Conservation (phyloP, 2,329 filamentous ascomycete species). For the Apiospora rasikravindrae region DNA sequence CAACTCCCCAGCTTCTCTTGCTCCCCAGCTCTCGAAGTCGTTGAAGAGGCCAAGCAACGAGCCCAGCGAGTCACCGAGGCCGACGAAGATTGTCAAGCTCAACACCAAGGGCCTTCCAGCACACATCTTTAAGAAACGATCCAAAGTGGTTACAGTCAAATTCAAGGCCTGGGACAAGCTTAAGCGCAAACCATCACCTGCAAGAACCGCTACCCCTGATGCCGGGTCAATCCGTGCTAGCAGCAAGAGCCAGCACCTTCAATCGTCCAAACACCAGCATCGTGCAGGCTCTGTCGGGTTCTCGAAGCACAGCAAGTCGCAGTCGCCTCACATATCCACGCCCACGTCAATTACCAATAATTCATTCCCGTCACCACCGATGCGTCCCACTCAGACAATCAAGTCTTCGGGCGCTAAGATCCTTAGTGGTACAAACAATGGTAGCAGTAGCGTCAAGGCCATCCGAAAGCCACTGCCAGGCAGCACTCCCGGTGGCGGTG, state of each 20-base stretch:
- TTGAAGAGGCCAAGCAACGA: constrained; percentile 38
- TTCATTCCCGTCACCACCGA: constrained; percentile 17
- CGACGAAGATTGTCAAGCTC: constrained; percentile 40
- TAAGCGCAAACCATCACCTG: constrained; percentile 26
- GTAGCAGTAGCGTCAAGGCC: constrained; percentile 28
- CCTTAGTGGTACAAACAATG: constrained; percentile 18
- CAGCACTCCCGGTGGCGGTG: constrained; percentile 9
- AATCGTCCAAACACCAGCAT: constrained; percentile 21
- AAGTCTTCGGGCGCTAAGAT: not conserved
- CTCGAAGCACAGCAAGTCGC: constrained; percentile 12
- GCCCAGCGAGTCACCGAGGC: constrained; percentile 32
- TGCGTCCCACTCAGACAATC: not conserved
- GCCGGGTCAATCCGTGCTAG: constrained; percentile 37
- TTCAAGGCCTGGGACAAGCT: constrained; percentile 37
- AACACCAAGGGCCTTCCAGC: constrained; percentile 34
- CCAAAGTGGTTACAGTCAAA: constrained; percentile 35
- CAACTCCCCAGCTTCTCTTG: constrained; percentile 16
- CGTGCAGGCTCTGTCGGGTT: not conserved
- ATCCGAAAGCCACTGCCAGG: constrained; percentile 29
- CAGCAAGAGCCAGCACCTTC: constrained; percentile 32
- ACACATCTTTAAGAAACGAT: constrained; percentile 29
- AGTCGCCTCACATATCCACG: constrained; percentile 20
- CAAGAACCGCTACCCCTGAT: constrained; percentile 22
- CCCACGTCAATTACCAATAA: constrained; percentile 20
- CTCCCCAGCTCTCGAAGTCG: constrained; percentile 18